These are phyloP conservation scores for Theobroma cacao DNA, from an alignment of 345 rosid genomes.

Conservation along the genomic window DNA sequence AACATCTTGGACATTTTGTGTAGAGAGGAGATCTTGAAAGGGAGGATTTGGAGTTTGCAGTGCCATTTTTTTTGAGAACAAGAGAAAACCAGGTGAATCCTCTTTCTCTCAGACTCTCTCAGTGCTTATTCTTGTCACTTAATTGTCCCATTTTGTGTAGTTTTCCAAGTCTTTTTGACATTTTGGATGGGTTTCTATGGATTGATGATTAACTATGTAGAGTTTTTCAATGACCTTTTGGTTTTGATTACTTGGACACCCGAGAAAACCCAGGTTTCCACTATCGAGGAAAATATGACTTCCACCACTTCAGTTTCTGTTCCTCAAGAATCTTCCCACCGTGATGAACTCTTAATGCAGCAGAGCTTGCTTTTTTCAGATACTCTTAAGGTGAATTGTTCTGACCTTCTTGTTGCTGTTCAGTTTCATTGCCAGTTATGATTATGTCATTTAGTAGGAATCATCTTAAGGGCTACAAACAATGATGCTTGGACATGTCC, in stretches of 20 bases:
- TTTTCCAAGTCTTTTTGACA: not conserved
- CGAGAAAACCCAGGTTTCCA: constrained; percentile 9
- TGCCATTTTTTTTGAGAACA: not conserved
- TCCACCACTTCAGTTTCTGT: constrained; percentile 41
- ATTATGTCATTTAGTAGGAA: not conserved
- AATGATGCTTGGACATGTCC: not conserved
- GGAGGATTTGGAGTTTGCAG: not conserved
- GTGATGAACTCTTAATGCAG: constrained; percentile 70
- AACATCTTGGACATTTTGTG: not conserved
- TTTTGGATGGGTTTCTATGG: not conserved
- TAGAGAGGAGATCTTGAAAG: not conserved
- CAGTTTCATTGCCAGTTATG: not conserved
- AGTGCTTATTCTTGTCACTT: not conserved
- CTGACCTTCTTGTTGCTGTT: not conserved
- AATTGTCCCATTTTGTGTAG: not conserved
- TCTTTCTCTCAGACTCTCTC: not conserved
- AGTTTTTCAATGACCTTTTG: not conserved
- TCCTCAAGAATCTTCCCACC: constrained; percentile 45
- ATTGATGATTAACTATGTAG: not conserved
- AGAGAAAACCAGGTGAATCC: constrained; percentile 1
- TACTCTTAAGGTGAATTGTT: constrained; percentile 51
- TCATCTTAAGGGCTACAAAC: not conserved
- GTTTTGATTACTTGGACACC: not conserved
- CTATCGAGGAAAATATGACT: constrained; percentile 26
- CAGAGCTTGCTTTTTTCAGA: constrained; percentile 66